Base-by-base conservation (phyloP, 768 basidiomycete species). In the Tulasnella sp. region DNA sequence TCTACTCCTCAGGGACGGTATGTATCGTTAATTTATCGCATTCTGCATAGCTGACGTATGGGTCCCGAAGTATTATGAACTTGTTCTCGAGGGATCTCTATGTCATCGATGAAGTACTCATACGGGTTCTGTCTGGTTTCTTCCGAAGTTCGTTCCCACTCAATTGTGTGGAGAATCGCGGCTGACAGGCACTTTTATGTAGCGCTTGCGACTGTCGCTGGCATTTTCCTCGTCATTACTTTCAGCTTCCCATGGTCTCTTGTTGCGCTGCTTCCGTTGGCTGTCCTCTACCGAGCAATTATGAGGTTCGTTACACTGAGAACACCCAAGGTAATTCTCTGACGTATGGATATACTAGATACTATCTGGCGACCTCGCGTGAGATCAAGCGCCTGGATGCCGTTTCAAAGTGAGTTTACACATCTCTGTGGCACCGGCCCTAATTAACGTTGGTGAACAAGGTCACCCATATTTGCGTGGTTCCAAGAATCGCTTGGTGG, bases 321-420 rank as follows among this genome's bases (percentile, higher is more conserved):
- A 31, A 27, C n/a, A 6, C 3, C 29, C 21, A 31, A 17, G 2
- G 29, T 32, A 23, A 51, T 34, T 23, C 23, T 17, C 15, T 27
- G 15, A 31, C 0, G 21, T 31, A 1, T 62, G n/a, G n/a, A n/a
- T n/a, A n/a, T n/a, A n/a, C n/a, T n/a, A 90, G 87, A 40, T 94
- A 94, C 68, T 92, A 92, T 66, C 77, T 92, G 6, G 75, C 86
- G 2, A 90, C 88, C 0, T 87, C 84, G 1, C 81, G 89, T 23
- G 89, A 92, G 67, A 75, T 92, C 23, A 90, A 92, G 67, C 85
- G 89, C 12, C 74, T 93, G 12, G 89, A 92, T 62, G 85, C 90
- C 0, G 83, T 89, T 23, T 88, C 88, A 14, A 56, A 56, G 51
- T 53, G 29, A 36, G 51, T 36, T 37, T 19, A 4, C n/a, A 21